Evolutionary conservation across 1,284 basidiomycete genomes (phyloP), one percentile per base, ranked within the genome.

Genomic region (Mycena sp.): DNA sequence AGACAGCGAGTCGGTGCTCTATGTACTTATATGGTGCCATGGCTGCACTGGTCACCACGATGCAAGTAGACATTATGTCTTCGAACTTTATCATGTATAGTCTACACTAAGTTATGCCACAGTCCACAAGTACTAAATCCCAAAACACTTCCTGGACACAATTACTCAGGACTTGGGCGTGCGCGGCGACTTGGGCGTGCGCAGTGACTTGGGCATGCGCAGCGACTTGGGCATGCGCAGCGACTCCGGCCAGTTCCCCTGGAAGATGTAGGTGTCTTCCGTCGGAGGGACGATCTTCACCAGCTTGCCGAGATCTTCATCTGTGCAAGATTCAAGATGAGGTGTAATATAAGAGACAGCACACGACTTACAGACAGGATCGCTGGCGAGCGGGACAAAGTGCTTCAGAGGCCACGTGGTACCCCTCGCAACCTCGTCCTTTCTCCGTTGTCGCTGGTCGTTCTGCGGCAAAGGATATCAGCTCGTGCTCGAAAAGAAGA

Each of bases 371-470:
- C 94, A 96, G 37, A 86, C 78, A 19, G 87, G 81, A 74, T 96
- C 93, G 30, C 78, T 82, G 17, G 89, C 88, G 29, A 90, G 77
- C 70, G 87, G 85, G 32, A 79, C 79, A 72, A 96, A 96, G 72
- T 94, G 91, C 76, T 88, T 90, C 69, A 92, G 77, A 70, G 87
- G 74, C 94, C 96, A 98, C 2, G 84, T 80, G 17, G 84, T 89
- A 2, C 88, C 91, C 17, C 83, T 87, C 1, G 91, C 89, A 11
- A 75, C 74, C 78, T 99, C 97, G 70, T 96, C 94, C 75, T 89
- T 91, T 70, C 97, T 83, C 77, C 88, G 85, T 77, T 96, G 93
- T 62, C 97, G 84, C 80, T 98, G 95, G 49, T 96, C 93, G 70
- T 98, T 98, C 93, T 95, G 29, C 62, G 29, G 23, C 19, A 3